A percentile compares a stretch with the other conserved stretches of the same genome.
phyloP scores from a whole-genome alignment of 2,329 filamentous ascomycete genomes.

The Cladorrhinum sp. region DNA sequence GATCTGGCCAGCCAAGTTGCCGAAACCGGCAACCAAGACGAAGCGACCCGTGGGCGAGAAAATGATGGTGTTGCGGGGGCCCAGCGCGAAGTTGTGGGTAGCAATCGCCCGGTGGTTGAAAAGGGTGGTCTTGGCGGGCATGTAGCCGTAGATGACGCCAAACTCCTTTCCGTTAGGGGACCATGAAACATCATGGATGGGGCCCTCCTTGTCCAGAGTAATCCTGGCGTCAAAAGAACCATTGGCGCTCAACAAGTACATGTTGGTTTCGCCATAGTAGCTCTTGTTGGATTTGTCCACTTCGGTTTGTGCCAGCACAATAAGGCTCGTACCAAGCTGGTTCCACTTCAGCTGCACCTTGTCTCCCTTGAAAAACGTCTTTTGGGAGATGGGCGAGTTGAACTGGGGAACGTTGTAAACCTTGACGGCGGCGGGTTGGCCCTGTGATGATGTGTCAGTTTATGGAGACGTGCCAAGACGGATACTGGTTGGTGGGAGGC shows the following conservation, averaged over 20 bases:
- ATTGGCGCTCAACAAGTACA: conserved; percentile 90
- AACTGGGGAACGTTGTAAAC: conserved; percentile 93
- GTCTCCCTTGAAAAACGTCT: conserved; percentile 99
- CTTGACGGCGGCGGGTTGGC: conserved; percentile 89
- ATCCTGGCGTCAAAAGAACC: conserved; percentile 91
- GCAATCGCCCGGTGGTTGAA: conserved; percentile 86
- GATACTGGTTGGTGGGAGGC: background rate
- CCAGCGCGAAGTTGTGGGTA: conserved; percentile 81
- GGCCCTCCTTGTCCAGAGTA: conserved; percentile 91
- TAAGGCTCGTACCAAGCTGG: conserved; percentile 79
- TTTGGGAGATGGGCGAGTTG: conserved; percentile 78
- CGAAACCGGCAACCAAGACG: conserved; percentile 91
- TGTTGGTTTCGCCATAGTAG: conserved; percentile 97
- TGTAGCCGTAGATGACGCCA: conserved; percentile 94
- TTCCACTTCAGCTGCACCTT: conserved; percentile 99
- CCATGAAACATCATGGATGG: conserved; percentile 95
- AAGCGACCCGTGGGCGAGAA: conserved; percentile 95
- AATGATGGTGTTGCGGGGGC: conserved; percentile 87
- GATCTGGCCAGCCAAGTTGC: conserved; percentile 95
- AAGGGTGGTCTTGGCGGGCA: conserved; percentile 98
- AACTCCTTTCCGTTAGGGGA: conserved; percentile 97
- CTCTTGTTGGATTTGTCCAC: conserved; percentile 98
- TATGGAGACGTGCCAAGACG: background rate
- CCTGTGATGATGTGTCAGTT: conserved; percentile 48
- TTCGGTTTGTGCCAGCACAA: conserved; percentile 95